Percentiles rank a stretch among this genome's conserved stretches.
Conservation (phyloP, 345 rosid genomes). For the Dipteronia dyeriana region DNA sequence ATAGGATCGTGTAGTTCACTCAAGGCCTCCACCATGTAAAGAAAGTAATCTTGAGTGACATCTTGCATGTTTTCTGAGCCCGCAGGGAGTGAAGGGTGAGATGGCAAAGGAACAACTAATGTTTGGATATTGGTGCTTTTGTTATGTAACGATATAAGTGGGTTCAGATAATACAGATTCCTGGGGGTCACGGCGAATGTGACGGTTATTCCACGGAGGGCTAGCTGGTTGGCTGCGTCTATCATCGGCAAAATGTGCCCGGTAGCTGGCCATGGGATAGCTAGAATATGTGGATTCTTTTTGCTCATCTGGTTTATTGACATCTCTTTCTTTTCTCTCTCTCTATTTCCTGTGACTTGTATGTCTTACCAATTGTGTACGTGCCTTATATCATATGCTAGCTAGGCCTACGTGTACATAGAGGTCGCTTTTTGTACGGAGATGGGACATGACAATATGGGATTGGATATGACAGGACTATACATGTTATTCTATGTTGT, state of each 20-base stretch:
- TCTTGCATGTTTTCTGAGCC: conserved; percentile 30
- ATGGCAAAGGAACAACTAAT: conserved; percentile 22
- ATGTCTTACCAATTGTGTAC: too few relatives aligned
- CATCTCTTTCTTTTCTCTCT: too few relatives aligned
- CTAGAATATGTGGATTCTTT: conserved; percentile 7
- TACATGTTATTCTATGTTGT: too few relatives aligned
- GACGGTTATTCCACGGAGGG: conserved; percentile 14
- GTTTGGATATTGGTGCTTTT: conserved; percentile 1
- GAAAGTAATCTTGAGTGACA: conserved; percentile 15
- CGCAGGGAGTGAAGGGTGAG: conserved; percentile 26
- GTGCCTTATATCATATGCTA: too few relatives aligned
- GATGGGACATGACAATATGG: too few relatives aligned
- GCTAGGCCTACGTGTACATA: too few relatives aligned
- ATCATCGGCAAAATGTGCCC: conserved; percentile 31
- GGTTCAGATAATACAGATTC: conserved; percentile 22
- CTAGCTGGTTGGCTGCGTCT: conserved; percentile 29
- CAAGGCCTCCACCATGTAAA: conserved; percentile 7
- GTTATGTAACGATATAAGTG: conserved; percentile 25
- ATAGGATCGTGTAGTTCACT: conserved; percentile 21
- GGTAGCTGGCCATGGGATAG: conserved; percentile 37
- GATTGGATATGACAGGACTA: too few relatives aligned
- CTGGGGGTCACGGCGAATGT: conserved; percentile 27
- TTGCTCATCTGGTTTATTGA: too few relatives aligned
- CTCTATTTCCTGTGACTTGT: too few relatives aligned
- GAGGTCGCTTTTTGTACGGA: too few relatives aligned